A percentile compares a stretch with the other conserved stretches of the same genome.
These are phyloP conservation scores for Phylloporus arenicola DNA, from an alignment of 768 basidiomycete species.

Conservation along the genomic window DNA sequence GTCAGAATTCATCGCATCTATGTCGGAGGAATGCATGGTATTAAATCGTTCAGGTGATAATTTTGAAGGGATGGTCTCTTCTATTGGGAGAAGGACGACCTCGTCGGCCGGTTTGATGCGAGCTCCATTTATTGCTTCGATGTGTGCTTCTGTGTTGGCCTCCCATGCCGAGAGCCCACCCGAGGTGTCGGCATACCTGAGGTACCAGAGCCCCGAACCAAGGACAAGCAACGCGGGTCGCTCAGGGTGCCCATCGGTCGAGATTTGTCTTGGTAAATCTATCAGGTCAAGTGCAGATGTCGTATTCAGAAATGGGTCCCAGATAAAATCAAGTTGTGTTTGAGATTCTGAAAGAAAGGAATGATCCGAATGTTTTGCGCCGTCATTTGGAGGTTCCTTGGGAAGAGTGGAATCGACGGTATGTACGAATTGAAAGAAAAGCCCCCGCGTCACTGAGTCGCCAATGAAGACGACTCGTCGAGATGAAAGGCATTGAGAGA, in stretches of 20 bases:
- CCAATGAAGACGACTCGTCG: slow-evolving; percentile 72
- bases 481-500: slow-evolving; percentile 48
- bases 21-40: slow-evolving; percentile 71
- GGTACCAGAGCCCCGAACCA: slow-evolving; percentile 86
- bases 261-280: slow-evolving; percentile 7
- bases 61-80: slow-evolving; percentile 61
- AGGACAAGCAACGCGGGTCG: slow-evolving; percentile 69
- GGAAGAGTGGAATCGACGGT: slow-evolving; percentile 55
- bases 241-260: slow-evolving; percentile 6
- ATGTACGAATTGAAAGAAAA: slow-evolving; percentile 73
- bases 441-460: slow-evolving; percentile 74
- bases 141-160: slow-evolving; percentile 60
- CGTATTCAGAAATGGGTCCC: slow-evolving; percentile 87
- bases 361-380: slow-evolving; percentile 67
- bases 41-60: slow-evolving; percentile 56
- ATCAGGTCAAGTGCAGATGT: slow-evolving; percentile 49
- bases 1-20: slow-evolving; percentile 90
- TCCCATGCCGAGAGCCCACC: slow-evolving; percentile 81
- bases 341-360: slow-evolving; percentile 41
- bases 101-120: slow-evolving; percentile 54
- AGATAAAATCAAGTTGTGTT: slow-evolving; percentile 54
- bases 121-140: slow-evolving; percentile 42
- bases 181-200: slow-evolving; percentile 65
- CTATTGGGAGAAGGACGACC: slow-evolving; percentile 74
- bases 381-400: slow-evolving; percentile 45